Evolutionary conservation across 2,329 filamentous ascomycete genomes (phyloP).

Genomic region (Epichloe sibirici): DNA sequence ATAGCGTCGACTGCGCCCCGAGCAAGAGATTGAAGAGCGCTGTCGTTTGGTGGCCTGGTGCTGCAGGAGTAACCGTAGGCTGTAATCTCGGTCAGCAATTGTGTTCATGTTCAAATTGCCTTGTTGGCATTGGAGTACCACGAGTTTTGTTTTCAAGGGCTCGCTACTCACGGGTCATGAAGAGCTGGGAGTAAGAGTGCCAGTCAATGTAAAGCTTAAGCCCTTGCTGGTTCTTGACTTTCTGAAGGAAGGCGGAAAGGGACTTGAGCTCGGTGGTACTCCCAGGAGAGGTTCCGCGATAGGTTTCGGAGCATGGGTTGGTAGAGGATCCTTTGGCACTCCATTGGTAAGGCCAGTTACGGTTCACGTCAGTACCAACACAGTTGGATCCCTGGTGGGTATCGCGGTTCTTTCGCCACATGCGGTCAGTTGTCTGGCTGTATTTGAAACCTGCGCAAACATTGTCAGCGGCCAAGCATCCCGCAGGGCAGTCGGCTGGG

Average conservation of each 20-base stretch:
- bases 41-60: constrained; percentile 30
- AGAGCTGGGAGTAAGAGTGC: constrained; percentile 50
- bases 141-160: neutral
- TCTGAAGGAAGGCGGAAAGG: constrained; percentile 26
- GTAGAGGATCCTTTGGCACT: constrained; percentile 41
- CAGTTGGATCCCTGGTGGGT: constrained; percentile 29
- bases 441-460: constrained; percentile 48
- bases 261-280: constrained; percentile 40
- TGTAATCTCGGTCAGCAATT: neutral
- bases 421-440: constrained; percentile 40
- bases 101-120: neutral
- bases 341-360: constrained; percentile 49
- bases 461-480: constrained; percentile 14
- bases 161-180: constrained; percentile 44
- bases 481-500: no score
- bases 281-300: constrained; percentile 28
- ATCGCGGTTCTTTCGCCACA: constrained; percentile 51
- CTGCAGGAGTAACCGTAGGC: constrained; percentile 49
- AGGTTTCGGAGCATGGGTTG: constrained; percentile 38
- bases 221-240: constrained; percentile 27
- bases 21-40: constrained; percentile 36
- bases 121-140: neutral
- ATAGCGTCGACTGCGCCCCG: constrained; percentile 38
- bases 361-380: constrained; percentile 44
- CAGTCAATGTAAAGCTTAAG: constrained; percentile 53